Evolutionary conservation across 805 yeast species (phyloP), one percentile per base, ranked within the genome.

Genomic region (Kuraishia hungarica): DNA sequence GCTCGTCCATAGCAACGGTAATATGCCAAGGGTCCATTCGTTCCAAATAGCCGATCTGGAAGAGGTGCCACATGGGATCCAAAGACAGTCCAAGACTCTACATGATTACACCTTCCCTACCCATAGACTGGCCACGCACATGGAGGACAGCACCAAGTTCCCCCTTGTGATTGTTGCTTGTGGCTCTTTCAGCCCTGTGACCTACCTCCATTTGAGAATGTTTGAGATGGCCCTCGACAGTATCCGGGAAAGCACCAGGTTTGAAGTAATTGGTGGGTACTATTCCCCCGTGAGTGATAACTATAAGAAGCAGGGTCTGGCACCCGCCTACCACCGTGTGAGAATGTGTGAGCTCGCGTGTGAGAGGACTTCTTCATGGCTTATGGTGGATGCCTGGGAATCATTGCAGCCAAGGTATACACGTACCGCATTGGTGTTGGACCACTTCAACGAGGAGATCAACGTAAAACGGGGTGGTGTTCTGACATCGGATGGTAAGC

Each of bases 321-420:
- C 99, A 0, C 83, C 89, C 0, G 78, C 97, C 0, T 78, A 77
- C 58, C 97, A 94, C 69, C 81, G 99, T 56, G 99, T 94, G 11
- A 78, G 98, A 54, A 94, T 94, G 99, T 91, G 99, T 71, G 99
- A 94, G 68, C 77, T 94, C 65, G 98, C 97, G 0, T 92, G 99
- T 70, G 99, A 94, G 67, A 79, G 99, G 64, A 94, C 99, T 0
- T 84, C 94, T 2, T 84, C 93, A 26, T 94, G 99, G 99, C 77
- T 94, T 47, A 94, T 94, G 99, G 99, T 94, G 28, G 99, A 94
- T 69, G 97, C 98, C 1, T 94, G 99, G 99, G 99, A 94, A 72
- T 86, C 96, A 2, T 75, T 94, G 57, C 99, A 94, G 70, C 88
- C 89, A 1, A 79, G 83, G 51, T 94, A 94, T 69, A 90, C 96